Base-by-base conservation (phyloP, 306 rosid genomes). In the Fragaria nilgerrensis region DNA sequence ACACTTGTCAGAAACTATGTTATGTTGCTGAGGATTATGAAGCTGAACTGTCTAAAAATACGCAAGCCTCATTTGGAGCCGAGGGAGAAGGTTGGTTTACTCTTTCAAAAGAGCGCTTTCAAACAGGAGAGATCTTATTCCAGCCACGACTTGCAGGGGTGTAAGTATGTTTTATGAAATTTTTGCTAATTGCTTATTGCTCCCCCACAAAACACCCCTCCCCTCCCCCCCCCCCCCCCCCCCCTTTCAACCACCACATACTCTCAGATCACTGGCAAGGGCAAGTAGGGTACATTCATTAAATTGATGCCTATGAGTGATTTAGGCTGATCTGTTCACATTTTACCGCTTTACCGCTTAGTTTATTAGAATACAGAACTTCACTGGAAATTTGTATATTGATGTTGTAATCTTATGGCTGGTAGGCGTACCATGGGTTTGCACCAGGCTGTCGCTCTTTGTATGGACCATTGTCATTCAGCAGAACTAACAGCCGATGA, bases 381-480 rank as follows among this genome's bases (percentile, higher is more conserved):
- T 53, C 29, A 11, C 2, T 2, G 45, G 27, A 27, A 68, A 56
- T 4, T 29, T 52, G 7, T 53, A 17, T 43, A 53, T 15, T n/a
- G 17, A 44, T 43, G 52, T 72, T 55, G 29, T 71, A 56, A 14
- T 55, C 9, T 7, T 11, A 9, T 44, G 8, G 59, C 82, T 84
- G 75, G 78, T 77, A 94, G 98, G 85, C 87, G 82, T 77, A 86
- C 90, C 11, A 85, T 88, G 95, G 93, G 96, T 72, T 84, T 94
- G 83, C 98, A 90, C 85, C 97, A 92, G 83, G 96, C 97, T 72
- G 82, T 92, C 49, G 91, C 91, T 73, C 97, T 88, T 76, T 92
- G 98, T 69, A 88, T 94, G 87, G 89, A 90, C 64, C 96, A 82
- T 79, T 94, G 97, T 78, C 84, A 86, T 82, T 84, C 72, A 66